A percentile compares a stretch with the other conserved stretches of the same genome.
phyloP scores from a whole-genome alignment of 202 grass and related monocot species.

The Alloteropsis angusta region DNA sequence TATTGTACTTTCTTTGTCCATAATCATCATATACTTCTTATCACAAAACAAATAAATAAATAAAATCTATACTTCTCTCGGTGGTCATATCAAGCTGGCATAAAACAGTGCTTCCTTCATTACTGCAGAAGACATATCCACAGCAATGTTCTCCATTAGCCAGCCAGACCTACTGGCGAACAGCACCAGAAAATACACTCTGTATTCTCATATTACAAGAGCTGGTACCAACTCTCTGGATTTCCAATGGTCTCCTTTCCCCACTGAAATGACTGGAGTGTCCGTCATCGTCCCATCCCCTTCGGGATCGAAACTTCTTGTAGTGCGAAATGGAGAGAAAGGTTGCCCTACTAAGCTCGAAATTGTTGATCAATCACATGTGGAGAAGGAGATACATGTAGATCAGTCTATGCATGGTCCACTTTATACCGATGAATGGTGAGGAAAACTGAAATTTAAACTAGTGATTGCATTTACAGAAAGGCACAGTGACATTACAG shows the following conservation, averaged over 20 bases:
- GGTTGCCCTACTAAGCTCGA: conserved; percentile 59
- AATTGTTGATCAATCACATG: conserved; percentile 44
- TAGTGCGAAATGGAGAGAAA: conserved; percentile 64
- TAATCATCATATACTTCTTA: not conserved
- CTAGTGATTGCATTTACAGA: not conserved
- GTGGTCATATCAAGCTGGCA: not conserved
- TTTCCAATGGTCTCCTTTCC: conserved; percentile 84
- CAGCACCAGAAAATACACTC: conserved; percentile 45
- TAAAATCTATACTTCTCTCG: not conserved
- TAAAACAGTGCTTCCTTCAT: not conserved
- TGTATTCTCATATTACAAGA: conserved; percentile 54
- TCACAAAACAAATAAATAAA: too few relatives aligned
- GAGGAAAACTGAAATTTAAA: conserved; percentile 16
- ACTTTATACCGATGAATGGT: conserved; percentile 71
- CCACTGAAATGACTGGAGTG: conserved; percentile 64
- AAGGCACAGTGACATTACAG: not conserved
- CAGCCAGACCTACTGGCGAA: conserved; percentile 59
- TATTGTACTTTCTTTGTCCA: not conserved
- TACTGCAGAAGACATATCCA: conserved; percentile 46
- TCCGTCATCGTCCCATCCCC: conserved; percentile 52
- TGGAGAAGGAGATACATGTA: conserved; percentile 61
- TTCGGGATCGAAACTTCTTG: conserved; percentile 62
- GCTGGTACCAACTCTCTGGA: conserved; percentile 21
- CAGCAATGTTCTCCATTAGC: conserved; percentile 62
- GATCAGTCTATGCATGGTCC: conserved; percentile 58